These are phyloP conservation scores for Sanghuangporus sanghuang DNA, from an alignment of 1,284 basidiomycete species.

Conservation along the genomic window DNA sequence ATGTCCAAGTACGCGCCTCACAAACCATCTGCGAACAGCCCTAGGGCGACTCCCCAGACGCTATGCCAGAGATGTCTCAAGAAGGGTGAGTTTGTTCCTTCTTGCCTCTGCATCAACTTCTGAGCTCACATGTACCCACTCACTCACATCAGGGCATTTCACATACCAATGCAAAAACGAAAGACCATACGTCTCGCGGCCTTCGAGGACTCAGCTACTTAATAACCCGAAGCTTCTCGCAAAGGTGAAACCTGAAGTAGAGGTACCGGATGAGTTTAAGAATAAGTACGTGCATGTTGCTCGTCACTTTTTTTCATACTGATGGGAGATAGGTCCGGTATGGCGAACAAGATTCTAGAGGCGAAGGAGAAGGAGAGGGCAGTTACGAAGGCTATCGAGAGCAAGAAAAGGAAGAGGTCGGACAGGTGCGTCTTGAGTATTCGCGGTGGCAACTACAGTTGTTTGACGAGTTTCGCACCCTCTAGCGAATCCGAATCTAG, in stretches of 20 bases:
- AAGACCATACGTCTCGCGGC: conserved; percentile 70
- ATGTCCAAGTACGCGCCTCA: conserved; percentile 85
- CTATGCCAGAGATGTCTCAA: conserved; percentile 75
- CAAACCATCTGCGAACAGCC: conserved; percentile 48
- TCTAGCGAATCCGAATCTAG: conserved; percentile 25
- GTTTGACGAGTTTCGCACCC: background rate
- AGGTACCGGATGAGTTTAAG: conserved; percentile 79
- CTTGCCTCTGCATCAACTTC: background rate
- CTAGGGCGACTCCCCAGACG: conserved; percentile 57
- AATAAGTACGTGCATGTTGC: conserved; percentile 45
- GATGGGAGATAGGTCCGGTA: conserved; percentile 45
- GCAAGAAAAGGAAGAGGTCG: conserved; percentile 41
- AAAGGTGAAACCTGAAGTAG: conserved; percentile 60
- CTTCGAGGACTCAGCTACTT: conserved; percentile 70
- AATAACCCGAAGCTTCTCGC: conserved; percentile 63
- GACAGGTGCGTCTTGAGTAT: conserved; percentile 13
- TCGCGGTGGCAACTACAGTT: background rate
- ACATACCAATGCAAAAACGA: conserved; percentile 72
- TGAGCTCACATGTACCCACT: background rate
- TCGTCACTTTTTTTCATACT: background rate
- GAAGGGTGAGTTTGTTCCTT: conserved; percentile 40
- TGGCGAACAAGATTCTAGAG: conserved; percentile 68
- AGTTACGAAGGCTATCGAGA: conserved; percentile 30
- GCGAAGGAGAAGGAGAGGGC: conserved; percentile 53
- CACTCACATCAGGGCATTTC: conserved; percentile 53